phyloP scores from a whole-genome alignment of 1,284 basidiomycete genomes.

The Malassezia vespertilionis region DNA sequence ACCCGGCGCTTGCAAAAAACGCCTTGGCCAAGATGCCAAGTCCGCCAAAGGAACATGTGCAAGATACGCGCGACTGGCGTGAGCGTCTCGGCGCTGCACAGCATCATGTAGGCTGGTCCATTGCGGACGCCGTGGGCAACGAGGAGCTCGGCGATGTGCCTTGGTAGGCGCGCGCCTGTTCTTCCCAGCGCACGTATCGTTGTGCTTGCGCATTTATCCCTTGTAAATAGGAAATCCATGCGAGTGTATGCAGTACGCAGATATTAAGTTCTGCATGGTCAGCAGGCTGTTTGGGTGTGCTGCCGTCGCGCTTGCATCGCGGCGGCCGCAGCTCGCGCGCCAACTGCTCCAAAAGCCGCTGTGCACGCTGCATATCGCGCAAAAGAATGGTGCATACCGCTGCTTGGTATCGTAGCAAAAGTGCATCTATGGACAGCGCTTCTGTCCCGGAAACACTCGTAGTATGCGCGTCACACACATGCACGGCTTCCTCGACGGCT shows the following conservation, averaged over 20 bases:
- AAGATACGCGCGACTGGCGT: neutral
- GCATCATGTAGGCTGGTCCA: neutral
- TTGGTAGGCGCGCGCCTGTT: slow-evolving; percentile 1
- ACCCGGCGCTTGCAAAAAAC: neutral
- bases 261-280: neutral
- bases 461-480: too few relatives aligned
- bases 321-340: slow-evolving; percentile 4
- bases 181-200: slow-evolving; percentile 9
- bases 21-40: neutral
- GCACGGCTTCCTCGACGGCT: slow-evolving; percentile 2
- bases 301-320: neutral
- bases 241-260: too few relatives aligned
- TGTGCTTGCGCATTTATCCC: too few relatives aligned
- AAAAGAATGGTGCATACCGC: slow-evolving; percentile 7
- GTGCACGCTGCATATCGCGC: neutral
- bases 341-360: slow-evolving; percentile 3
- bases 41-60: neutral
- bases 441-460: too few relatives aligned
- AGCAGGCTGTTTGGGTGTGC: neutral
- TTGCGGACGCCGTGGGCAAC: neutral
- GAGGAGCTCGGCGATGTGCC: slow-evolving; percentile 10
- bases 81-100: neutral
- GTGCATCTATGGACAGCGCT: neutral
- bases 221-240: too few relatives aligned
- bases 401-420: neutral